These are phyloP conservation scores for Colletotrichum godetiae DNA, from an alignment of 2,329 filamentous ascomycete species.

Conservation along the genomic window DNA sequence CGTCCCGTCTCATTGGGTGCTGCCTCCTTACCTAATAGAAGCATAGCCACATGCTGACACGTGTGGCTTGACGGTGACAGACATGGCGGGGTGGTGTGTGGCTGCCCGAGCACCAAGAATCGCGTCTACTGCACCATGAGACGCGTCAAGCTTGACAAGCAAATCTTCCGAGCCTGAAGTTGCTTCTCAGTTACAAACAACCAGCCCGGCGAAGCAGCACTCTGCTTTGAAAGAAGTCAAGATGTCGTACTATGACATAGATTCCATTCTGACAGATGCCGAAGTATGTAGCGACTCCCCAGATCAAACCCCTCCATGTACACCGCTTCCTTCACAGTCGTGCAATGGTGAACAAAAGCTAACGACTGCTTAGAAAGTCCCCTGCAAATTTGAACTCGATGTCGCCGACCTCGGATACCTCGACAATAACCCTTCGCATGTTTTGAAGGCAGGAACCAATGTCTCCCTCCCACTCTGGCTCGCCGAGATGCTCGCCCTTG, in stretches of 20 bases:
- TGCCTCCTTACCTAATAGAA: background rate
- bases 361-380: conserved; percentile 78
- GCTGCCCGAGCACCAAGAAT: background rate
- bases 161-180: background rate
- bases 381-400: conserved; percentile 93
- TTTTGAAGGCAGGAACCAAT: conserved; percentile 84
- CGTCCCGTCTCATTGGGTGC: background rate
- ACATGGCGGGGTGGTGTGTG: background rate
- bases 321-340: background rate
- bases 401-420: conserved; percentile 89
- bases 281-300: conserved; percentile 65
- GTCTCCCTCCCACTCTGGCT: conserved; percentile 93
- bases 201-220: background rate
- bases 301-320: background rate
- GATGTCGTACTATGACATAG: conserved; percentile 86
- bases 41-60: background rate
- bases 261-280: conserved; percentile 85
- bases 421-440: conserved; percentile 78
- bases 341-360: background rate
- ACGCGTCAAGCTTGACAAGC: background rate
- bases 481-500: conserved; percentile 89
- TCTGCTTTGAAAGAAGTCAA: background rate
- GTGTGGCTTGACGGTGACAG: background rate
- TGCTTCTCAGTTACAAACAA: background rate
- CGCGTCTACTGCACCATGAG: background rate